A percentile compares a stretch with the other conserved stretches of the same genome.
These are phyloP conservation scores for Nepenthes gracilis DNA, from an alignment of 148 eudicot genomes.

Conservation along the genomic window DNA sequence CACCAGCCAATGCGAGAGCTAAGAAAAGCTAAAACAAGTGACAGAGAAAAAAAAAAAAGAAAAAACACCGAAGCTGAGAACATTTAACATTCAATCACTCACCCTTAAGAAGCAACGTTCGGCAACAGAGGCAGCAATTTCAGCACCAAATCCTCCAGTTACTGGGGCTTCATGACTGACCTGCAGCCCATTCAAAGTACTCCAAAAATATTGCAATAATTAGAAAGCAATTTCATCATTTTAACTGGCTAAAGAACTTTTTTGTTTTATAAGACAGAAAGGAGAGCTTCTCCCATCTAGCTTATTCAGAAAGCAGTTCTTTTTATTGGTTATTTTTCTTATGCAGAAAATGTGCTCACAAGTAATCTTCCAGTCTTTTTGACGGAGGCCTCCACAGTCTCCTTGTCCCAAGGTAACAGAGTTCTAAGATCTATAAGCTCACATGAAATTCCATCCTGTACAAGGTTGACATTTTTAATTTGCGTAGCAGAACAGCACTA, in stretches of 20 bases:
- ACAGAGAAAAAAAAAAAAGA: neutral
- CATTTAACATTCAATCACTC: neutral
- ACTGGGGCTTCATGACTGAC: constrained; percentile 98
- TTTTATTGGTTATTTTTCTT: neutral
- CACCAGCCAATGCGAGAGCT: too few species aligned
- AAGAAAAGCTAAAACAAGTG: too few species aligned
- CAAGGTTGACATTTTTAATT: neutral
- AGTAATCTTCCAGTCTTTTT: constrained; percentile 90
- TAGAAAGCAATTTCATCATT: too few species aligned
- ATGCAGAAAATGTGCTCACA: constrained; percentile 30
- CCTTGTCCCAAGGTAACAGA: constrained; percentile 95
- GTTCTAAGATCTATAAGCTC: constrained; percentile 92
- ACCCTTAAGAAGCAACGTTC: constrained; percentile 97
- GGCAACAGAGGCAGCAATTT: constrained; percentile 81
- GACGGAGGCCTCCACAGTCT: constrained; percentile 88
- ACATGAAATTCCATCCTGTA: constrained; percentile 94
- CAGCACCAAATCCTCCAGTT: constrained; percentile 99
- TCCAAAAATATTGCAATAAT: too few species aligned
- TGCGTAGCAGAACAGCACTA: neutral
- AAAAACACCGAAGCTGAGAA: neutral
- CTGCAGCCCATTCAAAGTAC: constrained; percentile 20
- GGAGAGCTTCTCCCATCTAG: neutral
- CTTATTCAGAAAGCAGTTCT: neutral
- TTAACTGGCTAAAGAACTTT: too few species aligned
- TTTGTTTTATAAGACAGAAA: too few species aligned